Evolutionary conservation across 1,284 basidiomycete genomes (phyloP).

Genomic region (Phylloboletellus chloephorus): DNA sequence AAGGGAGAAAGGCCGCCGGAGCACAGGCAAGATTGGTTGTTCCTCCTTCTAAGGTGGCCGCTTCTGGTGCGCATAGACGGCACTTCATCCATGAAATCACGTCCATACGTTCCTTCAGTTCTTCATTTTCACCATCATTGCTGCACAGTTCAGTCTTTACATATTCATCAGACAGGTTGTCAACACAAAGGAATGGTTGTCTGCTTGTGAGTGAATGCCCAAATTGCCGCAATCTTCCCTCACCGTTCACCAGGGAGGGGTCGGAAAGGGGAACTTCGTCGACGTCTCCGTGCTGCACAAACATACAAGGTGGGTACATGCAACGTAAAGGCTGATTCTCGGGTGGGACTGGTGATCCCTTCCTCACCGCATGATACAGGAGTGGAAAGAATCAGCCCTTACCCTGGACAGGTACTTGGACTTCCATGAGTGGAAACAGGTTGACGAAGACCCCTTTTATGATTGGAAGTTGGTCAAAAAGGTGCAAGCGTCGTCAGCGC

Average conservation of each 20-base stretch:
- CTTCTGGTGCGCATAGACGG: slow-evolving; percentile 58
- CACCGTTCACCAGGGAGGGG: slow-evolving; percentile 62
- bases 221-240: background rate
- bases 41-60: slow-evolving; percentile 83
- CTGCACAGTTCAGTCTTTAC: slow-evolving; percentile 82
- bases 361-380: slow-evolving; percentile 33
- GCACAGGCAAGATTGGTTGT: slow-evolving; percentile 72
- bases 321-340: background rate
- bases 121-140: slow-evolving; percentile 83
- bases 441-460: slow-evolving; percentile 84
- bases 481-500: slow-evolving; percentile 33
- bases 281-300: slow-evolving; percentile 66
- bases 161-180: slow-evolving; percentile 87
- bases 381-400: slow-evolving; percentile 83
- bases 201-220: slow-evolving; percentile 61
- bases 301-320: slow-evolving; percentile 53
- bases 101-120: slow-evolving; percentile 39
- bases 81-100: background rate
- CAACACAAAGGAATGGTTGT: slow-evolving; percentile 87
- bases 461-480: slow-evolving; percentile 82
- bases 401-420: slow-evolving; percentile 77
- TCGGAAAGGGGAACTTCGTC: slow-evolving; percentile 71
- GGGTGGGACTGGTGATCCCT: background rate
- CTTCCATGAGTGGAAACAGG: slow-evolving; percentile 84
- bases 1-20: slow-evolving; percentile 44